Percentiles rank a stretch among this genome's conserved stretches.
phyloP scores from a whole-genome alignment of 306 rosid genomes.

The Dalbergia cochinchinensis region DNA sequence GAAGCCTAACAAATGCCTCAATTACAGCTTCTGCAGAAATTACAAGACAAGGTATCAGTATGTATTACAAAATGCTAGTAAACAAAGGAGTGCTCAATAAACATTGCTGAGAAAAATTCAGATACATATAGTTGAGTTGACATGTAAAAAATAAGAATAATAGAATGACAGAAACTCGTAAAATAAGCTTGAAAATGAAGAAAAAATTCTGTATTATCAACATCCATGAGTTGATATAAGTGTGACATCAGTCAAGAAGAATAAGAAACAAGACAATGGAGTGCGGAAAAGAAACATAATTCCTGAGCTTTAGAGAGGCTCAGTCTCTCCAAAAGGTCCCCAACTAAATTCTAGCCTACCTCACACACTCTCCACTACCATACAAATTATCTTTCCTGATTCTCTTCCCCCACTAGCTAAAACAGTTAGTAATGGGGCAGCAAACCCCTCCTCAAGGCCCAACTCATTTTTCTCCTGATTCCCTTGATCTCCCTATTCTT shows the following conservation, averaged over 20 bases:
- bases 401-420: not conserved
- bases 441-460: not conserved
- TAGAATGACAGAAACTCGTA: not conserved
- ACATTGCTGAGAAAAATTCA: conserved; percentile 35
- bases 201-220: too few species aligned
- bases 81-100: not conserved
- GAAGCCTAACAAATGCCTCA: conserved; percentile 97
- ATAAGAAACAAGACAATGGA: too few species aligned
- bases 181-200: not conserved
- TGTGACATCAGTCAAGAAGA: not conserved
- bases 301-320: not conserved
- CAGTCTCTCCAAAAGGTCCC: not conserved
- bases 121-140: conserved; percentile 2
- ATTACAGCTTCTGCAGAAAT: conserved; percentile 85
- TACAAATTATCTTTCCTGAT: not conserved
- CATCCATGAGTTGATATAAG: not conserved
- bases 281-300: not conserved
- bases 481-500: not conserved
- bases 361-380: not conserved
- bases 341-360: not conserved
- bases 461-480: not conserved
- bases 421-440: not conserved
- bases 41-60: conserved; percentile 53
- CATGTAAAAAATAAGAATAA: conserved; percentile 15
- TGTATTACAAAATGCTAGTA: conserved; percentile 29